A percentile compares a stretch with the other conserved stretches of the same genome.
phyloP scores from a whole-genome alignment of 169 alveolate species.

The Babesia bigemina region DNA sequence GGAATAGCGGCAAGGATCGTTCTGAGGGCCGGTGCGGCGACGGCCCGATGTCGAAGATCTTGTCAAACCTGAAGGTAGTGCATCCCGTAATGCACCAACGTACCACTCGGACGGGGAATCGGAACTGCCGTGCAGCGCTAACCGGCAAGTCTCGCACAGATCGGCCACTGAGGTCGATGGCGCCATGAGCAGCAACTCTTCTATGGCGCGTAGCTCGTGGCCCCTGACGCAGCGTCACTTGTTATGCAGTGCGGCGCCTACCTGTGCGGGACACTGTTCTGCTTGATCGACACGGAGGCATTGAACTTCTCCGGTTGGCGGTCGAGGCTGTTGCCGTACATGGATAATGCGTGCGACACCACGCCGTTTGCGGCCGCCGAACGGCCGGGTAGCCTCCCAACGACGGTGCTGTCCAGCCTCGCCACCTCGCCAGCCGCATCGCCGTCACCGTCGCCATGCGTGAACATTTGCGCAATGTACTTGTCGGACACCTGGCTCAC shows the following conservation, averaged over 20 bases:
- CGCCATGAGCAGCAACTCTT: constrained; percentile 41
- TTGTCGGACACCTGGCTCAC: constrained; percentile 62
- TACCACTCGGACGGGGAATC: constrained; percentile 45
- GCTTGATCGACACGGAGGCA: constrained; percentile 45
- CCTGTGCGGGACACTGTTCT: constrained; percentile 62
- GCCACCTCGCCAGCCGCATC: background rate
- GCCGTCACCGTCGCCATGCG: background rate
- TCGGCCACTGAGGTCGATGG: constrained; percentile 18
- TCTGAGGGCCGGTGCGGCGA: background rate
- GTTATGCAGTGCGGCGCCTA: background rate
- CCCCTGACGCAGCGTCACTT: constrained; percentile 24
- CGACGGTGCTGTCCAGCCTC: background rate
- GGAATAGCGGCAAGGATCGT: constrained; percentile 11
- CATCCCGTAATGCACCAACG: background rate
- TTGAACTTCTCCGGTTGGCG: constrained; percentile 47
- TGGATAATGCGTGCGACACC: background rate
- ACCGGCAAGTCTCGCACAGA: constrained; percentile 39
- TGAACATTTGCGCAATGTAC: constrained; percentile 8
- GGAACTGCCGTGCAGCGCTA: background rate
- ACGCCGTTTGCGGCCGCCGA: background rate
- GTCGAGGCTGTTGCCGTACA: constrained; percentile 29
- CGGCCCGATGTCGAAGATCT: constrained; percentile 37
- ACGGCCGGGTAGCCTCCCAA: constrained; percentile 1
- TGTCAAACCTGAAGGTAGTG: constrained; percentile 50
- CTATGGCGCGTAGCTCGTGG: constrained; percentile 63